Base-by-base conservation (phyloP, 2,329 filamentous ascomycete genomes). In the Xylaria digitata region DNA sequence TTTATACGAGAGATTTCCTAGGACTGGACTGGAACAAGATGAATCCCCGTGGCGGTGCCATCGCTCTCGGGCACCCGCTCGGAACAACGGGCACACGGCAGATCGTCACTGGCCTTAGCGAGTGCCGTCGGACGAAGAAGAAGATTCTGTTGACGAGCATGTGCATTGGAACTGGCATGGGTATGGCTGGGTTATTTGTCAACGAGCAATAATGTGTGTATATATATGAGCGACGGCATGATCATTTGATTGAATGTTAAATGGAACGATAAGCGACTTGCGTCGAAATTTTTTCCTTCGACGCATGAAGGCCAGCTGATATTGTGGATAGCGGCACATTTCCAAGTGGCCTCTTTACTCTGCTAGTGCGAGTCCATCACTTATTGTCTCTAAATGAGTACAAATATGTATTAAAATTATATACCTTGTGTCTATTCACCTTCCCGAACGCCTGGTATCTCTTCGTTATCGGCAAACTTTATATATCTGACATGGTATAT, bases 61-160 rank as follows among this genome's bases (percentile, higher is more conserved):
- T 96, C 76, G 92, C 92, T 2, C 85, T 96, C 0, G 92, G 92
- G 59, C 92, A 96, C 79, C 92, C 92, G 3, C 84, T 95, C n/a
- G 92, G 92, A 34, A 87, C 89, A 71, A 96, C 92, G 1, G 92
- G 92, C 67, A 83, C 90, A 1, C 82, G 92, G 75, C 92, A 95
- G 80, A 93, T 98, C 72, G 93, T 96, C 67, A 98, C 96, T 0
- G 92, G 95, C 21, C 80, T 97, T 76, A 94, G 92, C 76, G 94
- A 97, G 85, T 89, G 90, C 74, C 86, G 93, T 76, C 87, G 92
- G 76, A 89, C 89, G 69, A 93, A 93, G 86, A 95, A 95, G 87
- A 97, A 94, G 91, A 85, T 97, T 72, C 80, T 97, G 69, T 82
- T 98, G 76, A 97, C 93, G 21, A 96, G 92, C 78, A 98, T 97